These are phyloP conservation scores for Pseudisothecium myosuroides DNA, from an alignment of 225 moss, liverwort and hornwort genomes.

Conservation along the genomic window DNA sequence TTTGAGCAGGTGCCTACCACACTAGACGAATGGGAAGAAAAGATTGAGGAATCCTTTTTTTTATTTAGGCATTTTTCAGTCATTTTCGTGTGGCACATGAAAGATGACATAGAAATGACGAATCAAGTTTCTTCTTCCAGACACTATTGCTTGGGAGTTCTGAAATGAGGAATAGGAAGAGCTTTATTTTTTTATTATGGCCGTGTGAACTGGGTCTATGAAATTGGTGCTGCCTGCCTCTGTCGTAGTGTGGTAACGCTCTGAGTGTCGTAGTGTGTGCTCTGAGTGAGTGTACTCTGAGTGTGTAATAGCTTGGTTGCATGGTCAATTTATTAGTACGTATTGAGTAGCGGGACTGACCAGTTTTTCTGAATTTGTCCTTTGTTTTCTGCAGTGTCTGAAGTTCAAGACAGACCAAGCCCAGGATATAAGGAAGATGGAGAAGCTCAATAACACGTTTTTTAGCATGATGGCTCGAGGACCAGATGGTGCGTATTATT, in stretches of 20 bases:
- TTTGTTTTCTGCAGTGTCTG: conserved; percentile 38
- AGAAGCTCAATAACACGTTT: conserved; percentile 86
- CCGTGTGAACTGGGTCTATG: not conserved
- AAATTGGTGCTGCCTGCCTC: not conserved
- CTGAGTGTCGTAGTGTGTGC: too few relatives aligned
- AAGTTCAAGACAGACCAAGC: conserved; percentile 96
- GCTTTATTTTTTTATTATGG: not conserved
- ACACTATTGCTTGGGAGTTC: not conserved
- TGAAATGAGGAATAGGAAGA: not conserved
- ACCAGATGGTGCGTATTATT: conserved; percentile 57
- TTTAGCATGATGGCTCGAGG: conserved; percentile 95
- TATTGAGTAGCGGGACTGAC: not conserved
- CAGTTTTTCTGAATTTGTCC: not conserved
- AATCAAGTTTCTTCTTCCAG: not conserved
- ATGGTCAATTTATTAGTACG: not conserved
- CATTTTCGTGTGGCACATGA: not conserved
- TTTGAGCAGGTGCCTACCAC: not conserved
- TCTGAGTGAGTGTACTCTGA: too few relatives aligned
- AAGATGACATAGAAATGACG: not conserved
- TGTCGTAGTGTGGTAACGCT: not conserved
- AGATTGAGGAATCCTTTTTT: not conserved
- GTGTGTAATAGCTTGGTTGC: not conserved
- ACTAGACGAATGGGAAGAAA: not conserved
- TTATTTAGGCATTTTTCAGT: not conserved
- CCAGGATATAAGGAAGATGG: conserved; percentile 93